A percentile compares a stretch with the other conserved stretches of the same genome.
phyloP scores from a whole-genome alignment of 148 eudicot genomes.

The Rhododendron ferrugineum region DNA sequence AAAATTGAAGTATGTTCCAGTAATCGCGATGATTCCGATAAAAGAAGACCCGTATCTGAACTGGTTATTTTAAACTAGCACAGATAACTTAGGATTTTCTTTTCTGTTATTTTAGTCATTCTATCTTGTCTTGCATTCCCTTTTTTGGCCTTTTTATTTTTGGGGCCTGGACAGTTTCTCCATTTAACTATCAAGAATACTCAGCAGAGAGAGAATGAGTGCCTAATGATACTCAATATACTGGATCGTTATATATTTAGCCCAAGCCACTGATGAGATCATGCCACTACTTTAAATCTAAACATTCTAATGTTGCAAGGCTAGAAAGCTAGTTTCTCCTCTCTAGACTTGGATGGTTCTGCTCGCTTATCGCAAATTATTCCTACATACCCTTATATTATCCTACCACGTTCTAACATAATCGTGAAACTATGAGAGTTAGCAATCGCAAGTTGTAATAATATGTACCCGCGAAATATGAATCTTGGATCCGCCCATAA shows the following conservation, averaged over 20 bases:
- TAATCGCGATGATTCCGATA: neutral
- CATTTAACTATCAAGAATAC: neutral
- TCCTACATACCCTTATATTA: neutral
- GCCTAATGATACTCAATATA: neutral
- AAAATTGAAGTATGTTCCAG: neutral
- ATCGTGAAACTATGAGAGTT: neutral
- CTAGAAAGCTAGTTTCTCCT: neutral
- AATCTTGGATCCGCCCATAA: neutral
- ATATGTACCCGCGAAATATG: neutral
- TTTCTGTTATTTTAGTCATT: neutral
- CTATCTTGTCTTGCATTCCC: neutral
- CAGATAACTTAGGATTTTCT: neutral
- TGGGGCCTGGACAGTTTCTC: neutral
- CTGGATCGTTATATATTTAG: neutral
- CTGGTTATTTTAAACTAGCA: neutral
- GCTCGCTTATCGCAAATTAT: neutral
- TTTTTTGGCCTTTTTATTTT: neutral
- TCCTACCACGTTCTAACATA: neutral
- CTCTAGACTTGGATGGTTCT: neutral
- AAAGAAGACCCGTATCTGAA: neutral
- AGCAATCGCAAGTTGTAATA: neutral
- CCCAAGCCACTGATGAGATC: neutral
- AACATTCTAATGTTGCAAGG: neutral
- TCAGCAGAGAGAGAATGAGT: neutral
- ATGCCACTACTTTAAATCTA: neutral